These are phyloP conservation scores for Bromus sterilis DNA, from an alignment of 176 grass and related monocot species.

Conservation along the genomic window DNA sequence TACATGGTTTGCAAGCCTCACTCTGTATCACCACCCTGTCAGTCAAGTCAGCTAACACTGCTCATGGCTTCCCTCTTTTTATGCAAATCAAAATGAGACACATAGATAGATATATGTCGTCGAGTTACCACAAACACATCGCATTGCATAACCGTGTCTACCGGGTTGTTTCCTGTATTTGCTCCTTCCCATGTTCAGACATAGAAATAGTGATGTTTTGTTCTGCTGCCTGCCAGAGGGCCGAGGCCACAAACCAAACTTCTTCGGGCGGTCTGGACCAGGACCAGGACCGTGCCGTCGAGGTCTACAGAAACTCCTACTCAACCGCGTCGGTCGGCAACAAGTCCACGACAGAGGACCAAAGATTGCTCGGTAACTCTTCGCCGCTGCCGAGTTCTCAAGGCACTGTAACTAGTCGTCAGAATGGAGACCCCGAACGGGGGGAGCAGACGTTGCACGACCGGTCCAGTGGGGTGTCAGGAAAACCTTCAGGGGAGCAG, in stretches of 20 bases:
- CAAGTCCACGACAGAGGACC: slow-evolving; percentile 7
- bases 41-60: too few species aligned
- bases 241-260: slow-evolving; percentile 18
- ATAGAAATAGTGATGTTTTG: neutral
- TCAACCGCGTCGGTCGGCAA: neutral
- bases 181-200: neutral
- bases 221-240: slow-evolving; percentile 35
- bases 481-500: slow-evolving; percentile 32
- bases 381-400: neutral
- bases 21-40: too few species aligned
- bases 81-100: too few species aligned
- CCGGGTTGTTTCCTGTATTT: too few species aligned
- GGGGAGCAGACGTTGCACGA: slow-evolving; percentile 27
- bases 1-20: too few species aligned
- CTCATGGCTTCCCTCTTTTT: too few species aligned
- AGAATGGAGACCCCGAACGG: slow-evolving; percentile 7
- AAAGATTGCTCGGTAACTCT: neutral
- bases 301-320: slow-evolving; percentile 7
- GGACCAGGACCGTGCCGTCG: slow-evolving; percentile 17
- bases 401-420: neutral
- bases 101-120: too few species aligned
- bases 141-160: too few species aligned
- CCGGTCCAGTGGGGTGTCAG: slow-evolving; percentile 30
- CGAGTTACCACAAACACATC: too few species aligned
- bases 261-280: slow-evolving; percentile 15